These are phyloP conservation scores for Colletotrichum destructivum DNA, from an alignment of 2,329 filamentous ascomycete species.

Conservation along the genomic window DNA sequence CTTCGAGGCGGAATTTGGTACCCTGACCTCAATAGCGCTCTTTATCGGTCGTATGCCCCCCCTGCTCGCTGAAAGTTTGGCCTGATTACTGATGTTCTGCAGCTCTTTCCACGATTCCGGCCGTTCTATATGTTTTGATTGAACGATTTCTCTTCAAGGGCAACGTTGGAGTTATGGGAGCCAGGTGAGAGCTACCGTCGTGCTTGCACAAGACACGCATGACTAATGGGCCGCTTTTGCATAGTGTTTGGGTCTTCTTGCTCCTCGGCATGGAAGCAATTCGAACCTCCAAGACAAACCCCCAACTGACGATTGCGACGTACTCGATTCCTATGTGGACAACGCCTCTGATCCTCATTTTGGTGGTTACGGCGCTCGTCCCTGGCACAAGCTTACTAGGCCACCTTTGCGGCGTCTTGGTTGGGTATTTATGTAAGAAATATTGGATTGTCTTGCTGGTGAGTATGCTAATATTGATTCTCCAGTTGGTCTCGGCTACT, in stretches of 20 bases:
- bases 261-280: conserved; percentile 89
- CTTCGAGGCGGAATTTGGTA: conserved; percentile 94
- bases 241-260: conserved; percentile 92
- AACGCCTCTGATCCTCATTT: conserved; percentile 82
- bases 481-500: conserved; percentile 85
- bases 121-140: conserved; percentile 83
- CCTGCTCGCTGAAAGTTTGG: neutral
- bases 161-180: conserved; percentile 84
- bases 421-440: conserved; percentile 87
- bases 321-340: conserved; percentile 91
- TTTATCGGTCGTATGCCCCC: conserved; percentile 89
- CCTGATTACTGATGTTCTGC: conserved; percentile 43
- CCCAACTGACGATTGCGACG: conserved; percentile 76
- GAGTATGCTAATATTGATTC: conserved; percentile 43
- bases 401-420: conserved; percentile 84
- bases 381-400: conserved; percentile 88
- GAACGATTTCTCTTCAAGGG: conserved; percentile 80
- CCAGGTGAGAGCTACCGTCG: conserved; percentile 72
- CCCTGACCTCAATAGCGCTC: conserved; percentile 86
- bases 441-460: neutral
- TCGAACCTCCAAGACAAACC: conserved; percentile 86
- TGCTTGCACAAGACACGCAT: neutral
- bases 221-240: conserved; percentile 7
- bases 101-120: conserved; percentile 88
- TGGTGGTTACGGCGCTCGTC: conserved; percentile 83